Percentiles rank a stretch among this genome's conserved stretches.
Evolutionary conservation across 2,329 filamentous ascomycete genomes (phyloP).

Genomic region (Pseudocercospora eumusae): DNA sequence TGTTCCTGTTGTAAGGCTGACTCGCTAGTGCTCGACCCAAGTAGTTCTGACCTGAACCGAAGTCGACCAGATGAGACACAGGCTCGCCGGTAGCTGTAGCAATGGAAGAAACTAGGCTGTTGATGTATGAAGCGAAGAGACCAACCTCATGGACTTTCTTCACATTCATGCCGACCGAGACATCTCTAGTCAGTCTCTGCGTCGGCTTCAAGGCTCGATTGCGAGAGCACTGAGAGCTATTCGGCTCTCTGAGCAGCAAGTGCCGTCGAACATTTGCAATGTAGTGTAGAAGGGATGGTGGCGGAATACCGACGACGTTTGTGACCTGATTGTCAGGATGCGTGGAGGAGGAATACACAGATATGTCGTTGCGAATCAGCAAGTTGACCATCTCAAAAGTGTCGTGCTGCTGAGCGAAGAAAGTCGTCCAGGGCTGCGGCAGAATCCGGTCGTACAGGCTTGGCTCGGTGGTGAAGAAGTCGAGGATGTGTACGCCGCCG

Average conservation of each 20-base stretch:
- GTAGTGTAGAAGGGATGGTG: slow-evolving; percentile 67
- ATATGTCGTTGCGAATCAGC: slow-evolving; percentile 74
- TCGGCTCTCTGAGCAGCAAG: slow-evolving; percentile 65
- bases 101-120: slow-evolving; percentile 63
- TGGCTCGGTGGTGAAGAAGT: slow-evolving; percentile 87
- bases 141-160: slow-evolving; percentile 95
- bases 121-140: slow-evolving; percentile 84
- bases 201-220: slow-evolving; percentile 41
- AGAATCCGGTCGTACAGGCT: slow-evolving; percentile 78
- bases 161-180: slow-evolving; percentile 88
- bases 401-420: slow-evolving; percentile 65
- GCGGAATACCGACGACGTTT: slow-evolving; percentile 54
- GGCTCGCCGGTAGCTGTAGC: slow-evolving; percentile 46
- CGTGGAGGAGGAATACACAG: slow-evolving; percentile 38
- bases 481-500: slow-evolving; percentile 93
- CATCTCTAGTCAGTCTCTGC: slow-evolving; percentile 65
- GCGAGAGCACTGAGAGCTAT: slow-evolving; percentile 33
- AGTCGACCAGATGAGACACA: slow-evolving; percentile 89
- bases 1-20: slow-evolving; percentile 78
- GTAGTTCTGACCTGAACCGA: slow-evolving; percentile 96
- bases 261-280: slow-evolving; percentile 64
- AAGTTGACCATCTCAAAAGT: slow-evolving; percentile 78
- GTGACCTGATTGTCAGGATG: not conserved
- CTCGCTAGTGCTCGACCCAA: slow-evolving; percentile 84
- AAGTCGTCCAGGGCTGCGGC: slow-evolving; percentile 77